These are phyloP conservation scores for Fusarium sp. DNA, from an alignment of 2,329 filamentous ascomycete species.

Conservation along the genomic window DNA sequence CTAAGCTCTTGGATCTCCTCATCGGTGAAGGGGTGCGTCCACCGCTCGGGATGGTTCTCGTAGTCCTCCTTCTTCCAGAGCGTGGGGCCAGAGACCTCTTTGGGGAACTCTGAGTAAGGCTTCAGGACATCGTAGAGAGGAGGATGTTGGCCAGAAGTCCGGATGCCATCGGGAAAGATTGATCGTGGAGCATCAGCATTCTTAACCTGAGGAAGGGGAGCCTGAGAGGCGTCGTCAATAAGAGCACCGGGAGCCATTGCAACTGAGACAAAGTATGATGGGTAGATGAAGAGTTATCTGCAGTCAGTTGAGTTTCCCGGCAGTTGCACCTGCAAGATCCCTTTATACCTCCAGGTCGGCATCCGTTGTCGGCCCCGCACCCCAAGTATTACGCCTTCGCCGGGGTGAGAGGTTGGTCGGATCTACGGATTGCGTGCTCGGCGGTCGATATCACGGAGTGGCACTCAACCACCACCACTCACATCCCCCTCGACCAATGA, in stretches of 20 bases:
- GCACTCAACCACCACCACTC: constrained; percentile 27
- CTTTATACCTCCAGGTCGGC: constrained; percentile 27
- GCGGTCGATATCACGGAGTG: constrained; percentile 42
- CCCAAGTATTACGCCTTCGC: constrained; percentile 37
- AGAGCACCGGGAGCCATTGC: constrained; percentile 42
- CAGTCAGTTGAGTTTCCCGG: not conserved
- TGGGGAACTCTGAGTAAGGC: constrained; percentile 77
- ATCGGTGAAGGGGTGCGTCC: constrained; percentile 77
- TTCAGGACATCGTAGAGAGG: constrained; percentile 73
- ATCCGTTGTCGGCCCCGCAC: constrained; percentile 36
- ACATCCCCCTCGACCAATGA: constrained; percentile 24
- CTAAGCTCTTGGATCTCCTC: constrained; percentile 76
- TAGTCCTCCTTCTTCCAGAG: constrained; percentile 79
- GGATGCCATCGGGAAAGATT: constrained; percentile 59
- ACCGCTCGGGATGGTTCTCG: constrained; percentile 70
- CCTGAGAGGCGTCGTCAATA: constrained; percentile 28
- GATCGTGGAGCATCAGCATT: constrained; percentile 40
- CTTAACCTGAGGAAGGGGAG: constrained; percentile 34
- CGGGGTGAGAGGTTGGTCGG: constrained; percentile 17
- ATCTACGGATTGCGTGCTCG: constrained; percentile 41
- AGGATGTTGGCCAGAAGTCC: constrained; percentile 75
- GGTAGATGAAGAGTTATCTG: not conserved
- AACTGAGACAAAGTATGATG: not conserved
- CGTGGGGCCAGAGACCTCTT: constrained; percentile 76
- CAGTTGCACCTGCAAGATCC: not conserved